Base-by-base conservation (phyloP, 2,329 filamentous ascomycete genomes). In the Hymenoscyphus repandus region DNA sequence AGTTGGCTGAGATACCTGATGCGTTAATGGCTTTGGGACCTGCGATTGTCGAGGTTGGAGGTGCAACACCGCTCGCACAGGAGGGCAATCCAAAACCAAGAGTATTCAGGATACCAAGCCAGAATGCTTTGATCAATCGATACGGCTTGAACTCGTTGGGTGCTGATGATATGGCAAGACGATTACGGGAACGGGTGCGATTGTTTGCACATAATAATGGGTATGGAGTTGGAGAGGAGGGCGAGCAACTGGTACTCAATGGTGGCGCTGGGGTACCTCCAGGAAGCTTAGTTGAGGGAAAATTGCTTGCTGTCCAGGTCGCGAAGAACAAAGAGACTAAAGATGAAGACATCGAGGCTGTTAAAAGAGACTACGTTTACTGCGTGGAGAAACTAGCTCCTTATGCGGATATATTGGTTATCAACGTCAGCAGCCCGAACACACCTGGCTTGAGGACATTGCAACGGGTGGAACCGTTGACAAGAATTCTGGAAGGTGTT, bases 371-470 rank as follows among this genome's bases (percentile, higher is more conserved):
- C 66, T 96, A 97, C 66, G 87, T 93, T n/a, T 88, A 87, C 68
- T 96, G 92, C 62, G 91, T 96, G 3, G 76, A 86, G 49, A 78
- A 84, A 41, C 74, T 99, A 34, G 93, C 86, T 3, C 85, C 79
- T 45, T 99, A 96, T 66, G 90, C 93, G 10, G 93, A 99, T 64
- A 86, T 99, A 33, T 73, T 99, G n/a, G 92, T 97, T 6, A 93
- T 99, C 64, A 99, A 99, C 63, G 93, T 99, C 45, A 96, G 90
- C 64, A 95, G 88, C 61, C 93, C 93, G 20, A 99, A 99, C 71
- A 97, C 92, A 0, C 92, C 92, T 0, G 92, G 93, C 0, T 77
- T 97, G 44, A 82, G 93, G 20, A 86, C 90, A 50, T 74, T 99
- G 34, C 93, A 99, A 70, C 87, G 88, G 2, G 80, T 85, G 0